Evolutionary conservation across 2,329 filamentous ascomycete species (phyloP).

Genomic region (Clonostachys rosea): DNA sequence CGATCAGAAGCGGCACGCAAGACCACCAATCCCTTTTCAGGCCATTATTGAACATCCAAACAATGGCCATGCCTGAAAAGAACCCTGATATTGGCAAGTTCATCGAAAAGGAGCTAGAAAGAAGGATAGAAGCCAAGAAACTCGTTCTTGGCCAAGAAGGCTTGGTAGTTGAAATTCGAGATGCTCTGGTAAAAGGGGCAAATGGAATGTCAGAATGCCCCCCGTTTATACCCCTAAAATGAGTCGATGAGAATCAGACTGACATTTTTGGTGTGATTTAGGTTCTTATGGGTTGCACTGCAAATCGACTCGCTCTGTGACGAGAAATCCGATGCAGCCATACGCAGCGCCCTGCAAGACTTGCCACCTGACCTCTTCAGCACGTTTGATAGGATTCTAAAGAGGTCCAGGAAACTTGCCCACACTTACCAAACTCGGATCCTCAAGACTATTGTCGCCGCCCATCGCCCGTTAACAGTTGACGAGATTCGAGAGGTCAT

Average conservation of each 20-base stretch:
- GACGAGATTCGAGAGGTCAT: conserved; percentile 30
- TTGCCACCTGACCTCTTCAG: conserved; percentile 20
- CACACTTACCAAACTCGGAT: conserved; percentile 13
- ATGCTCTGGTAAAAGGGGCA: conserved; percentile 13
- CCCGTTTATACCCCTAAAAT: too few species aligned
- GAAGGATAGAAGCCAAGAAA: background rate
- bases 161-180: background rate
- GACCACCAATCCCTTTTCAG: background rate
- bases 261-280: background rate
- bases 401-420: conserved; percentile 5
- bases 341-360: conserved; percentile 20
- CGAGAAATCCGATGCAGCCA: conserved; percentile 25
- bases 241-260: background rate
- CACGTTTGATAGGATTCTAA: conserved; percentile 22
- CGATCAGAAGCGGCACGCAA: background rate
- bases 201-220: conserved; percentile 17
- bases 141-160: background rate
- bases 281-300: conserved; percentile 28
- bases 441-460: conserved; percentile 21
- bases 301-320: conserved; percentile 25
- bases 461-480: conserved; percentile 17
- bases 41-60: background rate
- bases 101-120: background rate
- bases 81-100: background rate
- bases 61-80: background rate